Evolutionary conservation across 2,329 filamentous ascomycete species (phyloP), one percentile per base, ranked within the genome.

Genomic region (Claviceps digitariae): DNA sequence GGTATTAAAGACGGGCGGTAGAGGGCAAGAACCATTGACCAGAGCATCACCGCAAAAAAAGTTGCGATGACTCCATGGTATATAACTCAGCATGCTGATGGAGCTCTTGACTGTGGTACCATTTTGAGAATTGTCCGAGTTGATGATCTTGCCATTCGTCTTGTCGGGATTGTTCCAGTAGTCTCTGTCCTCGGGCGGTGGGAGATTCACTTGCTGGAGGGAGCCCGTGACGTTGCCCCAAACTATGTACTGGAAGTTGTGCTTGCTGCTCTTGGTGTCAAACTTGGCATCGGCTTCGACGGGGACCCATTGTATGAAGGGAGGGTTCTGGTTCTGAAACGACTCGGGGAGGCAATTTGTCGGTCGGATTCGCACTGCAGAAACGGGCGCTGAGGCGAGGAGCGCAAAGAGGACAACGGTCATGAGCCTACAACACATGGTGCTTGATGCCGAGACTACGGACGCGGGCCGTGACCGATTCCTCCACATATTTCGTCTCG

Each of bases 171-270:
- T 73, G 2, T 60, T 66, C 87, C 89, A 88, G 48, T 74, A 70
- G 0, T 79, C 67, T 63, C 81, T 77, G 60, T 76, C 68, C 20
- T 76, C 67, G 20, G 76, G 68, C 0, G 78, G 62, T 36, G 88
- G 89, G 52, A 89, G 78, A 2, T 68, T 56, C n/a, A 73, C 71
- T 13, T 69, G 64, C 2, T 74, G 74, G 46, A 78, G 75, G 50
- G 84, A 81, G 48, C 93, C 93, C 9, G 84, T 87, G 31, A 97
- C 89, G 68, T 97, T 96, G 51, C 90, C 91, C 73, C 89, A 97
- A 48, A 95, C 78, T 1, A 83, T 93, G 53, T 96, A 73, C 57
- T 79, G 82, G 49, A 98, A 74, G 43, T 76, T 79, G 63, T 90
- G 81, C 50, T 72, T 75, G 4, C 78, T 66, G 57, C 78, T 71